A percentile compares a stretch with the other conserved stretches of the same genome.
Evolutionary conservation across 1,284 basidiomycete species (phyloP).

Genomic region (Inonotus obliquus): DNA sequence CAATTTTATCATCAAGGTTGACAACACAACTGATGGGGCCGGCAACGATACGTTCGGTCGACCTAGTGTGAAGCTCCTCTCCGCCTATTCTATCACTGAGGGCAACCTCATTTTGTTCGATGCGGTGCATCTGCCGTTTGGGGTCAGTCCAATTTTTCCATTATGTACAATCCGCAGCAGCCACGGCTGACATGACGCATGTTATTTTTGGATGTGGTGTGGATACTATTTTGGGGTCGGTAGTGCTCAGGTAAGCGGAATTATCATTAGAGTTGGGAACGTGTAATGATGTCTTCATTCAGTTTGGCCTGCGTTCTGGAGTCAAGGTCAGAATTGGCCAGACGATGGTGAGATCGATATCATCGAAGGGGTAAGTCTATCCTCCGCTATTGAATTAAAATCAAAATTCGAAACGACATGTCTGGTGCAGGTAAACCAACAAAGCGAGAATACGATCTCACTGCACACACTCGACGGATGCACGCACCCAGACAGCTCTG

Average conservation of each 20-base stretch:
- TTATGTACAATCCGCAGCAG: not conserved
- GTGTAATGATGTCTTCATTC: not conserved
- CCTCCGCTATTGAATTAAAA: too few species aligned
- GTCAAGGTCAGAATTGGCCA: conserved; percentile 33
- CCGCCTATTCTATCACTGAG: conserved; percentile 4
- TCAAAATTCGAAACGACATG: not conserved
- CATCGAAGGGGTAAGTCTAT: conserved; percentile 28
- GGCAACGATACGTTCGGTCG: conserved; percentile 15
- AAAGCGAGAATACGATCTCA: conserved; percentile 29
- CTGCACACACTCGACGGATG: conserved; percentile 32
- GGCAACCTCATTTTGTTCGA: conserved; percentile 18
- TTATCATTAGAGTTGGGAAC: not conserved
- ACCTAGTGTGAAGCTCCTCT: conserved; percentile 15
- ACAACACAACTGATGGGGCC: conserved; percentile 16
- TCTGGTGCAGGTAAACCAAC: conserved; percentile 24
- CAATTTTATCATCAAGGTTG: conserved; percentile 19
- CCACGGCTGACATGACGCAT: not conserved
- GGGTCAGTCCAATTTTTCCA: conserved; percentile 10
- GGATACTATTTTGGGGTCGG: not conserved
- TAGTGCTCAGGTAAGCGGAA: conserved; percentile 11
- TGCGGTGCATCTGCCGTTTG: conserved; percentile 18
- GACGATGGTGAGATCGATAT: conserved; percentile 42
- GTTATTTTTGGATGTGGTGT: conserved; percentile 3
- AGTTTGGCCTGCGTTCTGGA: conserved; percentile 40
- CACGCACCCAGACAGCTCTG: conserved; percentile 20